Conservation (phyloP, 1,284 basidiomycete genomes). For the Cryptococcus neoformans region DNA sequence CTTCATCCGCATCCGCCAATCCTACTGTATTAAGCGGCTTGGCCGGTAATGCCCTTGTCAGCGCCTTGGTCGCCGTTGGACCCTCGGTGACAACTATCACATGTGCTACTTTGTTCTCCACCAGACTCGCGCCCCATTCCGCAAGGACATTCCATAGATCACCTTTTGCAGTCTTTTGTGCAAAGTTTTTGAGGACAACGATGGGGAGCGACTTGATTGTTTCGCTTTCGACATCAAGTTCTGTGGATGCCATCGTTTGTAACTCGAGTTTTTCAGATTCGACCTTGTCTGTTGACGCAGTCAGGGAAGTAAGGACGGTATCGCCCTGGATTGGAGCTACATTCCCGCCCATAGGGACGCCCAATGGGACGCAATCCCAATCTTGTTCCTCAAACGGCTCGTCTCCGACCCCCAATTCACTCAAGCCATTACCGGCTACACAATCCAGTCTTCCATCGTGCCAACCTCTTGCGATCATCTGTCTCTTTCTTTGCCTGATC, state of each 20-base stretch:
- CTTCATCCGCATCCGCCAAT: conserved; percentile 78
- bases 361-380: conserved; percentile 22
- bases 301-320: conserved; percentile 8
- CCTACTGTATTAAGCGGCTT: conserved; percentile 76
- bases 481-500: conserved; percentile 13
- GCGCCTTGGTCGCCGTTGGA: conserved; percentile 75
- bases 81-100: conserved; percentile 90
- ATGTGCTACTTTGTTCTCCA: conserved; percentile 84
- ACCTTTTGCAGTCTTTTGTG: conserved; percentile 60
- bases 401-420: conserved; percentile 75
- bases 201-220: conserved; percentile 68
- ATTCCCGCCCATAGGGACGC: conserved; percentile 40
- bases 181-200: conserved; percentile 79
- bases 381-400: conserved; percentile 56
- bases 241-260: conserved; percentile 6
- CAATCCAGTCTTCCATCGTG: conserved; percentile 78
- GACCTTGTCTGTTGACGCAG: no score
- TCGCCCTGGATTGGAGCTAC: conserved; percentile 32
- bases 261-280: conserved; percentile 1
- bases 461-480: conserved; percentile 58
- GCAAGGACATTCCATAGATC: conserved; percentile 73
- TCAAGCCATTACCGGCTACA: conserved; percentile 78
- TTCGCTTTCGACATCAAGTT: conserved; percentile 49
- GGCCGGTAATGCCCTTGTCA: conserved; percentile 83
- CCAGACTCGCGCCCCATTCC: conserved; percentile 79